A percentile compares a stretch with the other conserved stretches of the same genome.
Evolutionary conservation across 805 yeast genomes (phyloP).

Genomic region (Alloascoidea africana): DNA sequence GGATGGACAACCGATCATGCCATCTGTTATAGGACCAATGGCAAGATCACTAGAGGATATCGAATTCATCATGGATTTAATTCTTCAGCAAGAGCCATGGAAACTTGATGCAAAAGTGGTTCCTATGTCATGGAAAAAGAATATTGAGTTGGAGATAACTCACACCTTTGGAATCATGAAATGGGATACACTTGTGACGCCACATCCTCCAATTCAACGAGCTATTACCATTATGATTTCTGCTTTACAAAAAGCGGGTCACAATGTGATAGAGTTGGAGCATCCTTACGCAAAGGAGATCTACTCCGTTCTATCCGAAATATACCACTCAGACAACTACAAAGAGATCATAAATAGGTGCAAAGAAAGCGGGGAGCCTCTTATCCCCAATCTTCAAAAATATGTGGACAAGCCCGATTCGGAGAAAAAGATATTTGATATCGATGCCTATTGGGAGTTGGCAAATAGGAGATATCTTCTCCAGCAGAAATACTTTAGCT

Average conservation of each 20-base stretch:
- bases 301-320: neutral
- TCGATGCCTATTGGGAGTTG: neutral
- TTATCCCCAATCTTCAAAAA: neutral
- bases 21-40: constrained; percentile 45
- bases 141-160: constrained; percentile 9
- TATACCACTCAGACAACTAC: constrained; percentile 23
- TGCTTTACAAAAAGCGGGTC: constrained; percentile 42
- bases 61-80: constrained; percentile 41
- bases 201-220: constrained; percentile 40
- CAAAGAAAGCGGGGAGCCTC: neutral
- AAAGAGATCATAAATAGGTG: constrained; percentile 19
- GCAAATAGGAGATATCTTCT: neutral
- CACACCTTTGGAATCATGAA: constrained; percentile 27
- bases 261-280: constrained; percentile 35
- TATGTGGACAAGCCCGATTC: neutral
- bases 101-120: constrained; percentile 25
- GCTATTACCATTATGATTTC: constrained; percentile 35
- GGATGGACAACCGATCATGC: constrained; percentile 28
- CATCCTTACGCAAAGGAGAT: constrained; percentile 19
- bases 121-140: constrained; percentile 39
- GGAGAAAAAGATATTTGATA: neutral
- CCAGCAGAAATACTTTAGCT: neutral
- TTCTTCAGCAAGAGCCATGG: constrained; percentile 23
- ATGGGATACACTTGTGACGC: constrained; percentile 30
- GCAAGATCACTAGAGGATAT: constrained; percentile 46